Base-by-base conservation (phyloP, 768 basidiomycete species). In the Leccinum longicurvipes region DNA sequence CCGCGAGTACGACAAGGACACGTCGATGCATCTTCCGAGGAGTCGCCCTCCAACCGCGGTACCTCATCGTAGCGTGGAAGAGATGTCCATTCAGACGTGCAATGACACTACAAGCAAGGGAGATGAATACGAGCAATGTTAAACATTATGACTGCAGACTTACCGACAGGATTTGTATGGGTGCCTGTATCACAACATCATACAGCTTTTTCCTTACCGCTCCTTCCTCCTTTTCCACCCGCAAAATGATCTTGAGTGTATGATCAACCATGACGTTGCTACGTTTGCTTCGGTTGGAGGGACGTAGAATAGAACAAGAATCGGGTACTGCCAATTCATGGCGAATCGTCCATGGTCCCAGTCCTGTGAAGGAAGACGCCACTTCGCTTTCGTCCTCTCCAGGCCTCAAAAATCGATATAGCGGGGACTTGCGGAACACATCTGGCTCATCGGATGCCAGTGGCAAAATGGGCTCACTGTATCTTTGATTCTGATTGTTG, bases 301-400 rank as follows among this genome's bases (percentile, higher is more conserved):
- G 88, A 63, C 82, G 83, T 48, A 98, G 72, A 49, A 73, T 67
- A 21, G 67, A 67, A 62, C 87, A 90, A 2, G 84, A 80, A 15
- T 71, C 72, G 0, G 95, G 94, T 2, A 98, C 76, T 44, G 79
- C 78, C 44, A 98, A 67, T 28, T 82, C 76, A 51, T 82, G 79
- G 54, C 85, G 82, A 57, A 98, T 81, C 9, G 79, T 77, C 95
- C 95, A 98, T 12, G 96, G 95, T 0, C 96, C 95, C 3, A 83
- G 82, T 27, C 87, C 88, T 84, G 86, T 86, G 57, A 82, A 72
- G 44, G 66, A 76, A 21, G 86, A 82, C 27, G 79, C 82, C 48
- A 80, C 68, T 51, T 87, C 84, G 0, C 80, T 81, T 27, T 79
- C 63, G 61, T 84, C 80, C 45, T 79, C 76, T 24, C 79, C 78